Evolutionary conservation across 345 rosid genomes (phyloP).

Genomic region (Ceriops tagal): DNA sequence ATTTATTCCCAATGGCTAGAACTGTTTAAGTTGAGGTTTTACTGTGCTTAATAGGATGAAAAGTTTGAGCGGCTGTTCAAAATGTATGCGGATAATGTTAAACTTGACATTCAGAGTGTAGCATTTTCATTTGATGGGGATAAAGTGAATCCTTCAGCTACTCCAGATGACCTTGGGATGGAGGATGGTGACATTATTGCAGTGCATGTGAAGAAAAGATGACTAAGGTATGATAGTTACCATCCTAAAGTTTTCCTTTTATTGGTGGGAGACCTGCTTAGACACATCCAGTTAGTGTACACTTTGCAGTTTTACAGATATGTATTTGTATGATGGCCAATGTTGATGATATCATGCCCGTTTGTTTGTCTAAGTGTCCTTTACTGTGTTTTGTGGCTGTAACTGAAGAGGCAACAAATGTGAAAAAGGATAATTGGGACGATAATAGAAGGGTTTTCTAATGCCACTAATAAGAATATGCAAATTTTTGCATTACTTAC

Average conservation of each 20-base stretch:
- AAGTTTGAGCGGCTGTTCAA: constrained; percentile 74
- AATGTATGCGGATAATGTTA: constrained; percentile 60
- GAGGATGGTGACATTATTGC: constrained; percentile 90
- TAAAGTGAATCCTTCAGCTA: constrained; percentile 53
- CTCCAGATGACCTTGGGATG: constrained; percentile 77
- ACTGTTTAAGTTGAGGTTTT: not conserved
- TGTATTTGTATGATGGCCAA: too few relatives aligned
- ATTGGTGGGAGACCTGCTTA: not conserved
- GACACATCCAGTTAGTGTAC: too few relatives aligned
- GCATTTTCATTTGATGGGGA: constrained; percentile 82
- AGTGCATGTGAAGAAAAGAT: constrained; percentile 56
- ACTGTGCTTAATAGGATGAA: constrained; percentile 59
- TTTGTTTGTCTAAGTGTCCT: too few relatives aligned
- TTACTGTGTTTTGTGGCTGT: too few relatives aligned
- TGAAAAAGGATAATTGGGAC: too few relatives aligned
- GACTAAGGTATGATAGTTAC: constrained; percentile 22
- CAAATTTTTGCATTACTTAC: too few relatives aligned
- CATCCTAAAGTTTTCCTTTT: not conserved
- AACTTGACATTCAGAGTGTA: constrained; percentile 44
- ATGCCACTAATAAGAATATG: too few relatives aligned
- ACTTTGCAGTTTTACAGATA: too few relatives aligned
- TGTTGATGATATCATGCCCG: too few relatives aligned
- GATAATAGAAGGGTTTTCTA: too few relatives aligned
- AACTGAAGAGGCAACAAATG: too few relatives aligned
- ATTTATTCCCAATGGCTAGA: not conserved